phyloP scores from a whole-genome alignment of 768 basidiomycete species.

The Calvatia gigantea region DNA sequence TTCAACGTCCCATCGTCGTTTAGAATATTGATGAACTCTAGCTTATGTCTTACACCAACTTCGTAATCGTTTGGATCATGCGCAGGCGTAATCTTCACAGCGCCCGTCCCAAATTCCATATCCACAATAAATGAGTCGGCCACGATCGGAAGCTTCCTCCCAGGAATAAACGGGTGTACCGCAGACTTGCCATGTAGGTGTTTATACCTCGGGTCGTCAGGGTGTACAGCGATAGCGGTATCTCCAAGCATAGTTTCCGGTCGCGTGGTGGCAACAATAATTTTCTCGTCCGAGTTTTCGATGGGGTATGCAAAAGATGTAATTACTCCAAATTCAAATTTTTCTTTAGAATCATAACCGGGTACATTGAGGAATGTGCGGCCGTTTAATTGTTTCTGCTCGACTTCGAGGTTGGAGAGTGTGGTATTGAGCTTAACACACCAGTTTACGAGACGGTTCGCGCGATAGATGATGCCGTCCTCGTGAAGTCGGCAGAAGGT shows the following conservation, averaged over 20 bases:
- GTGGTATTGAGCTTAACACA: slow-evolving; percentile 95
- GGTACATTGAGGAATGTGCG: slow-evolving; percentile 87
- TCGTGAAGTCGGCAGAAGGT: slow-evolving; percentile 90
- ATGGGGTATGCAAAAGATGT: slow-evolving; percentile 95
- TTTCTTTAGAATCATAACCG: slow-evolving; percentile 93
- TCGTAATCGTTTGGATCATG: slow-evolving; percentile 98
- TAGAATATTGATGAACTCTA: slow-evolving; percentile 91
- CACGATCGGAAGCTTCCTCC: slow-evolving; percentile 84
- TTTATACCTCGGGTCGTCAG: slow-evolving; percentile 87
- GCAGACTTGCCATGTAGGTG: slow-evolving; percentile 95
- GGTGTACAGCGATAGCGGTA: slow-evolving; percentile 95
- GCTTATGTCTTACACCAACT: slow-evolving; percentile 80
- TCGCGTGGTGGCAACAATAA: slow-evolving; percentile 95
- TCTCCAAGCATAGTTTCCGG: slow-evolving; percentile 99
- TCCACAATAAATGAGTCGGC: slow-evolving; percentile 86
- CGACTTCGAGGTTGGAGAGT: slow-evolving; percentile 97
- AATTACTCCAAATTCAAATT: slow-evolving; percentile 95
- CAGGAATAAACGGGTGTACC: slow-evolving; percentile 78
- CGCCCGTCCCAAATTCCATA: slow-evolving; percentile 96
- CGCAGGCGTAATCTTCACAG: slow-evolving; percentile 98
- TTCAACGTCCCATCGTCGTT: slow-evolving; percentile 98
- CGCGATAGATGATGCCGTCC: slow-evolving; percentile 89
- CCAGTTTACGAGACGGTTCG: slow-evolving; percentile 97
- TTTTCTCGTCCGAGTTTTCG: slow-evolving; percentile 88
- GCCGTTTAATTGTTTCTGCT: slow-evolving; percentile 85